Evolutionary conservation across 2,329 filamentous ascomycete species (phyloP).

Genomic region (Pyricularia pennisetigena): DNA sequence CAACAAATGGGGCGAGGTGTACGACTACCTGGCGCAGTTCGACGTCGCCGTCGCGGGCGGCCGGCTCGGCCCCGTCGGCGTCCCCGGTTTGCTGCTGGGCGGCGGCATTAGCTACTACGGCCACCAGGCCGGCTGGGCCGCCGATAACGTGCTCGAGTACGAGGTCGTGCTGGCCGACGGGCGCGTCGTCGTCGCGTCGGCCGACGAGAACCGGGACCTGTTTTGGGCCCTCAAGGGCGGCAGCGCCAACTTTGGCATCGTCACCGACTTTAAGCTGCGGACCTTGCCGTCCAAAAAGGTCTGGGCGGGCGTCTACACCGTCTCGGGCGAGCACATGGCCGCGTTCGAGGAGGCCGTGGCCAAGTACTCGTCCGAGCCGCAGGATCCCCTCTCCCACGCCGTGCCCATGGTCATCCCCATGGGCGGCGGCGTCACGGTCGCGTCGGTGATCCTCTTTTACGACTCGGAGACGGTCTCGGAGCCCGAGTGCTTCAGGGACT

Average conservation of each 20-base stretch:
- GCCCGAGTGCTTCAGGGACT: not conserved
- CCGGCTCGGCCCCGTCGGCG: slow-evolving; percentile 32
- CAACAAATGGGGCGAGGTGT: slow-evolving; percentile 32
- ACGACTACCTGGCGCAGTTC: slow-evolving; percentile 25
- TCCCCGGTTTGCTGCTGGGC: slow-evolving; percentile 38
- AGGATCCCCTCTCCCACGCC: slow-evolving; percentile 20
- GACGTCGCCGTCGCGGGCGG: slow-evolving; percentile 32
- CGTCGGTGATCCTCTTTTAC: slow-evolving; percentile 1
- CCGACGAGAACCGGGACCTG: slow-evolving; percentile 30
- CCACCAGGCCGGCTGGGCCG: slow-evolving; percentile 39
- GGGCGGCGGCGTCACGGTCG: slow-evolving; percentile 33
- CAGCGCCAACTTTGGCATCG: slow-evolving; percentile 49
- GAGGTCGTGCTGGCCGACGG: slow-evolving; percentile 42
- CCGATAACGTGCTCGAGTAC: slow-evolving; percentile 42
- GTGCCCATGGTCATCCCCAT: slow-evolving; percentile 36
- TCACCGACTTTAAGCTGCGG: slow-evolving; percentile 43
- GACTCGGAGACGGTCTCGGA: not conserved
- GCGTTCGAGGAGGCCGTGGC: slow-evolving; percentile 34
- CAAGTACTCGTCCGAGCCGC: slow-evolving; percentile 27
- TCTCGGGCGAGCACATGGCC: slow-evolving; percentile 27
- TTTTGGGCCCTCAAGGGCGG: slow-evolving; percentile 48
- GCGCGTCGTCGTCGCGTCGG: slow-evolving; percentile 22
- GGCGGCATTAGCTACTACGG: slow-evolving; percentile 47
- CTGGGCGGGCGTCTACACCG: slow-evolving; percentile 37
- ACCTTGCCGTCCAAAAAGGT: slow-evolving; percentile 39